Percentiles rank a stretch among this genome's conserved stretches.
Evolutionary conservation across 768 basidiomycete species (phyloP).

Genomic region (Termitomyces sp.): DNA sequence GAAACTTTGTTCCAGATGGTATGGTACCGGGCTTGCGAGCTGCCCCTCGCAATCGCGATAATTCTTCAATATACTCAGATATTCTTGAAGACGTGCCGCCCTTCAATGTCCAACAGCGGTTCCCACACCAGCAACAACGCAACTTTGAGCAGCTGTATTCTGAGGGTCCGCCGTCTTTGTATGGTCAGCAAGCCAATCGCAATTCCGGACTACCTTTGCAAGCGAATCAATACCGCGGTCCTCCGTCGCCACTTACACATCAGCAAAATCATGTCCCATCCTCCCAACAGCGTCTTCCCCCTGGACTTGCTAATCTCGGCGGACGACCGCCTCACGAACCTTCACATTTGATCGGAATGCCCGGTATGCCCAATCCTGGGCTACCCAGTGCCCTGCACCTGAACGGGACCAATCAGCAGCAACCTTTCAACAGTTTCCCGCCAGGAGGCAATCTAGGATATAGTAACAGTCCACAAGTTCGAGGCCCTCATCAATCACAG

Average conservation of each 20-base stretch:
- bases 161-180: conserved; percentile 42
- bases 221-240: conserved; percentile 62
- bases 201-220: conserved; percentile 52
- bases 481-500: conserved; percentile 51
- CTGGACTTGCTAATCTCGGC: conserved; percentile 77
- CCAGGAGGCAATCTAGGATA: conserved; percentile 40
- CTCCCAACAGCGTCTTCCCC: conserved; percentile 60
- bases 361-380: conserved; percentile 36
- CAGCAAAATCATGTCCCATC: conserved; percentile 40
- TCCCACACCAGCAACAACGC: conserved; percentile 44
- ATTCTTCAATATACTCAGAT: conserved; percentile 49
- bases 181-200: conserved; percentile 50
- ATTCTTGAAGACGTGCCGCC: conserved; percentile 53
- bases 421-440: conserved; percentile 49
- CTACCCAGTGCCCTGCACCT: conserved; percentile 42
- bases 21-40: conserved; percentile 81
- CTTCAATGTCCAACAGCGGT: conserved; percentile 57
- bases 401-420: conserved; percentile 38
- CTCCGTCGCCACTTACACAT: conserved; percentile 54
- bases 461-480: conserved; percentile 41
- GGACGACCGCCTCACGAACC: conserved; percentile 79
- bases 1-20: conserved; percentile 77
- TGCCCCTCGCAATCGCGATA: conserved; percentile 57
- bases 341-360: conserved; percentile 54
- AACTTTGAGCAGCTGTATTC: conserved; percentile 53